Evolutionary conservation across 164 flowering plant genomes (phyloP), one percentile per base, ranked within the genome.

Genomic region (Warburgia ugandensis): DNA sequence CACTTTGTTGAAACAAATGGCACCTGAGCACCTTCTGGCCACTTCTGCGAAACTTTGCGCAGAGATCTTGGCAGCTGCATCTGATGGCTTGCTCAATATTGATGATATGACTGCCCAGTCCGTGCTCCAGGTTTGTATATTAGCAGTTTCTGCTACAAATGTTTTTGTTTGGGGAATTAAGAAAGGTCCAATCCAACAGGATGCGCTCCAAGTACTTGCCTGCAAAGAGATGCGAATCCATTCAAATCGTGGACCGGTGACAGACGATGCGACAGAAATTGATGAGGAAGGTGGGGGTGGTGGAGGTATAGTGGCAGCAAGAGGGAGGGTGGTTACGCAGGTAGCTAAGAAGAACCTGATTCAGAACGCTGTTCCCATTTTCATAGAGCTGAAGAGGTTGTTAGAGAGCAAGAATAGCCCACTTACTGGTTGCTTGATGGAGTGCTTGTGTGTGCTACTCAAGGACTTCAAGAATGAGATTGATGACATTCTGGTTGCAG

Each of bases 401-500:
- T 30, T 94, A 2, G 97, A 86, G 63, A 81, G 75, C 79, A 82
- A 78, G 64, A 92, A 92, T 70, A 92, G 95, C 61, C 87, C 95
- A 9, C 85, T 92, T 29, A 75, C 61, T 1, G 99, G 99, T 31
- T 76, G 94, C 52, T 90, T 94, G 30, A 94, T 94, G 99, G 99
- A 94, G 44, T 89, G 97, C 77, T 87, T 89, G 2, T 65, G 97
- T 17, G 62, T 71, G 48, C 79, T 94, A 39, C 92, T 94, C 52
- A 86, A 86, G 64, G 99, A 94, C 71, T 86, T 82, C 75, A 86
- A 86, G 66, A 77, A 82, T 41, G 97, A 94, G 68, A 94, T 94
- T 32, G 97, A 86, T 6, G 99, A 94, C 44, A 76, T 94, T 35
- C 47, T 94, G 52, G 79, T 84, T 13, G 96, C 97, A 3, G 99